These are phyloP conservation scores for Aspergillus cristatus DNA, from an alignment of 495 filamentous ascomycete genomes.

Conservation along the genomic window DNA sequence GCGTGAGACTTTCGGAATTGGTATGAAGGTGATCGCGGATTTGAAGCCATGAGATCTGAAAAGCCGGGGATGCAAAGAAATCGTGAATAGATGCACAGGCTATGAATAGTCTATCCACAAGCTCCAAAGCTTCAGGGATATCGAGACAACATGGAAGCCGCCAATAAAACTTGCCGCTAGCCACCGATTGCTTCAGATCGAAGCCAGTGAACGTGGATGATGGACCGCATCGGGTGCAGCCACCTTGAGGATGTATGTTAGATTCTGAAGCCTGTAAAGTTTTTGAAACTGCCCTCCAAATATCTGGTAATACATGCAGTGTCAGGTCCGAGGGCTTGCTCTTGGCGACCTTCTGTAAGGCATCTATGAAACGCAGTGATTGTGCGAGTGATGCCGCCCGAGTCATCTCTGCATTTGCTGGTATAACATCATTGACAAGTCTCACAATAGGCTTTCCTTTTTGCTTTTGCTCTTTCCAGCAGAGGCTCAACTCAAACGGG, in stretches of 20 bases:
- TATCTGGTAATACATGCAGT: background rate
- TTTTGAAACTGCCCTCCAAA: background rate
- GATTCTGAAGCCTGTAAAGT: background rate
- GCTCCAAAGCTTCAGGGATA: background rate
- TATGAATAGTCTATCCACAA: background rate
- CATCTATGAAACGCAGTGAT: background rate
- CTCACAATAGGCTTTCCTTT: slow-evolving; percentile 1
- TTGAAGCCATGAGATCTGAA: background rate
- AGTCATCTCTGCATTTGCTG: background rate
- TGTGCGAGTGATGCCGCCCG: background rate
- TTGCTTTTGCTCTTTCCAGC: slow-evolving; percentile 2
- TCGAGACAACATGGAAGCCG: background rate
- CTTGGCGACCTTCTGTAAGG: background rate
- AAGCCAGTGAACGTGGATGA: background rate
- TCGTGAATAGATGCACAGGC: background rate
- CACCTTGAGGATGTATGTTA: background rate
- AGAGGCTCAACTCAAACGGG: slow-evolving; percentile 4
- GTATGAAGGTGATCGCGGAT: background rate
- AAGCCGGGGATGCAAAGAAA: background rate
- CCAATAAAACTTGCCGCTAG: background rate
- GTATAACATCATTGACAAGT: slow-evolving; percentile 3
- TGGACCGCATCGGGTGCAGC: background rate
- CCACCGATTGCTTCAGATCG: background rate
- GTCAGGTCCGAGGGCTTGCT: background rate
- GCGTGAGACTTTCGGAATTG: background rate